Base-by-base conservation (phyloP, 2,329 filamentous ascomycete species). In the Cordyceps javanica region DNA sequence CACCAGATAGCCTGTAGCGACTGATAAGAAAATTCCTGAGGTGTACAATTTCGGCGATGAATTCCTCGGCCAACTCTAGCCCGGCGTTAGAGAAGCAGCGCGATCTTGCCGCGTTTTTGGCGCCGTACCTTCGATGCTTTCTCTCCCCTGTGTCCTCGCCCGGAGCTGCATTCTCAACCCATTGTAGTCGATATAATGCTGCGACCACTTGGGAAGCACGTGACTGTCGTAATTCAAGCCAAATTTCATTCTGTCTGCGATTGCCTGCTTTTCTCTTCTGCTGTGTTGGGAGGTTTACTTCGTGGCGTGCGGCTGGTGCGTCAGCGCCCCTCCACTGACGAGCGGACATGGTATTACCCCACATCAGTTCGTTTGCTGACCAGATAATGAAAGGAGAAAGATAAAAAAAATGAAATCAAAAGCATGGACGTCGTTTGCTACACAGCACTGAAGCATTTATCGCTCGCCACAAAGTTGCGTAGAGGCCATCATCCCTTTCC, bases 131-230 rank as follows among this genome's bases (percentile, higher is more conserved):
- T 46, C 1, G 23, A 38, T 32, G 32, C 52, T 30, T 26, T 45
- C 52, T 13, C 52, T 19, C 7, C 21, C n/a, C 30, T 46, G 30
- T 11, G 45, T 54, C 23, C 41, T 49, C 13, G 36, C 44, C 7
- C 45, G 45, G 2, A 49, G 44, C 45, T 49, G 54, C 44, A 41
- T 36, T 21, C 70, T 68, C 25, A 72, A 50, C 23, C 49, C 55
- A 42, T 64, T 61, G 54, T 71, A 70, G 46, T 66, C 62, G 23
- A 68, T 55, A 57, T 70, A 70, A 21, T 60, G 51, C 11, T 61
- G 34, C 3, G 59, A 59, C 68, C 67, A 71, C 55, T 68, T 65
- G 4, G 67, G 63, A 5, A 68, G 56, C 23, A 64, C 60, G 45
- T 62, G 56, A 9, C 30, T 59, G 49, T 68, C 63, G 8, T 66